Evolutionary conservation across 2,329 filamentous ascomycete genomes (phyloP).

Genomic region (Gyromitra esculenta): DNA sequence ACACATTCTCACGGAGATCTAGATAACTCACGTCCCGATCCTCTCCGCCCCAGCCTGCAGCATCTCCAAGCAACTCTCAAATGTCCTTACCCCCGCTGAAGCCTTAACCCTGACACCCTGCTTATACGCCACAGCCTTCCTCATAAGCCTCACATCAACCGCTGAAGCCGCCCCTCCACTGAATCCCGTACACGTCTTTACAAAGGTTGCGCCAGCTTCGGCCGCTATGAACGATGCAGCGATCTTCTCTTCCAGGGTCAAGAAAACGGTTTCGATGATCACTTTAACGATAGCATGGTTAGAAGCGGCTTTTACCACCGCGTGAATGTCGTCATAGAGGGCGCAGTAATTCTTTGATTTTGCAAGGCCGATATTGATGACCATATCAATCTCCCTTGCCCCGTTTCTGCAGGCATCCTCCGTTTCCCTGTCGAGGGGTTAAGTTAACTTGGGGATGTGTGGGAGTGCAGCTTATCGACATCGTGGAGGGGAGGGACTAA

Average conservation of each 20-base stretch:
- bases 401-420: conserved; percentile 56
- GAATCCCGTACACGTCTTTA: conserved; percentile 58
- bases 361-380: conserved; percentile 56
- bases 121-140: conserved; percentile 54
- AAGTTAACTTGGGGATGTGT: conserved; percentile 17
- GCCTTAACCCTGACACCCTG: conserved; percentile 57
- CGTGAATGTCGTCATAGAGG: conserved; percentile 55
- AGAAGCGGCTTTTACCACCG: conserved; percentile 54
- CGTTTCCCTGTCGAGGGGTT: conserved; percentile 52
- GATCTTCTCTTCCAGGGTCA: conserved; percentile 57
- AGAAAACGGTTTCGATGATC: conserved; percentile 57
- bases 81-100: conserved; percentile 56
- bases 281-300: conserved; percentile 55
- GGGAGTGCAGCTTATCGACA: conserved; percentile 6
- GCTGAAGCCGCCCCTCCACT: conserved; percentile 56
- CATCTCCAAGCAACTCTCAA: conserved; percentile 54
- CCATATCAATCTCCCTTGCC: conserved; percentile 58
- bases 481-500: conserved; percentile 24
- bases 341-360: conserved; percentile 55
- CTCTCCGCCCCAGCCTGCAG: conserved; percentile 57
- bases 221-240: conserved; percentile 56
- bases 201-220: conserved; percentile 57
- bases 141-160: conserved; percentile 58
- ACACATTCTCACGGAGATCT: conserved; percentile 29
- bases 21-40: conserved; percentile 56